Evolutionary conservation across 2,329 filamentous ascomycete genomes (phyloP), one percentile per base, ranked within the genome.

Genomic region (Alternaria atra): DNA sequence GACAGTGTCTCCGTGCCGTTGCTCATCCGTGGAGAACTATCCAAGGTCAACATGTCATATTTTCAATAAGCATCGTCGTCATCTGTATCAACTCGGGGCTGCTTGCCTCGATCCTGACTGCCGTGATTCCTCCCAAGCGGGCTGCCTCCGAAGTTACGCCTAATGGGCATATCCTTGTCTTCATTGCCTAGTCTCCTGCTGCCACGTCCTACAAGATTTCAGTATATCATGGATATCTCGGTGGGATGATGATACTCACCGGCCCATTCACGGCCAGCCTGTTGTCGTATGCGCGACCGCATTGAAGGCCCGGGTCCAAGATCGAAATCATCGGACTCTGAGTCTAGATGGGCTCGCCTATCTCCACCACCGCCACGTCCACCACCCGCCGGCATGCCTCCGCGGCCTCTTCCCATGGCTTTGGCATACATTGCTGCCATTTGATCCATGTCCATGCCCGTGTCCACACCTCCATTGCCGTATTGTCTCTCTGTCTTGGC

Each of bases 41-140:
- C 20, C 39, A 42, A 42, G 20, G 3, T 13, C 5, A 15, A 39
- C 43, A 9, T 39, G 35, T n/a, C 40, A 12, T 10, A 43, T 13
- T 39, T 25, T 61, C 34, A 66, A 50, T 52, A 66, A 15, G 27
- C 61, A 20, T 64, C 62, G 25, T 68, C 63, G 27, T 69, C 63
- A 58, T 68, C 64, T 23, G 67, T 65, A 15, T 70, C 66, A 40
- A 55, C 64, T 23, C 62, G 61, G 17, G 67, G 25, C 25, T 68
- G 65, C 23, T 53, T 67, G 29, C 51, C 58, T 42, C 47, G 52
- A 40, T 53, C 46, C 27, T 47, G 62, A 30, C 50, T 46, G 20
- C 27, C 52, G 29, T 23, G 30, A 23, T 29, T 32, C 30, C 34
- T 42, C 17, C 37, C 35, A 32, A 44, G 30, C 27, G 53, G 50